phyloP scores from a whole-genome alignment of 164 flowering plant genomes.

The Nymphaea thermarum region DNA sequence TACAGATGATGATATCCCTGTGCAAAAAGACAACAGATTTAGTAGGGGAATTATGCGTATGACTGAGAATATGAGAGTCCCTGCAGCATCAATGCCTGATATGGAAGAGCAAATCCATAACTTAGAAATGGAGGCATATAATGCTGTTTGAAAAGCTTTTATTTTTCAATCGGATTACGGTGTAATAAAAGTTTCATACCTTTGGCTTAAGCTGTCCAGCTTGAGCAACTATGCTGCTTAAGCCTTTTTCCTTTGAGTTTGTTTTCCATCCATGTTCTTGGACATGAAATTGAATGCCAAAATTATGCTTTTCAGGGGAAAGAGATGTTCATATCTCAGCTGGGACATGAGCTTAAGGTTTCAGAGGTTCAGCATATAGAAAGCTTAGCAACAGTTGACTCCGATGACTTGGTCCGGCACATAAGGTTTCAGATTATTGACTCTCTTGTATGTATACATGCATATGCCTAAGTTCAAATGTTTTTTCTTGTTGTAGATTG shows the following conservation, averaged over 20 bases:
- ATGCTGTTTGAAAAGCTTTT: conserved; percentile 27
- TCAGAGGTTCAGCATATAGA: conserved; percentile 30
- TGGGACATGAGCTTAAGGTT: conserved; percentile 31
- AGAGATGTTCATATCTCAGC: conserved; percentile 20
- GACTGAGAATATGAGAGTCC: conserved; percentile 1
- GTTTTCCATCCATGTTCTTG: neutral
- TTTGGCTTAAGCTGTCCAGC: neutral
- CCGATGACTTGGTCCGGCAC: conserved; percentile 18
- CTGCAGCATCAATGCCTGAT: conserved; percentile 6
- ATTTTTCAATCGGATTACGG: conserved; percentile 23
- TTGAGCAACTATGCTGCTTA: neutral
- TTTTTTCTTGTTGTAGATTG: too few relatives aligned
- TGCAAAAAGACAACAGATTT: conserved; percentile 3
- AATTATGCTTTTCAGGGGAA: conserved; percentile 16
- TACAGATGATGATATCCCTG: conserved; percentile 7
- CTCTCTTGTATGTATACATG: neutral
- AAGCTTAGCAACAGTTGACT: conserved; percentile 18
- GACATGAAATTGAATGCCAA: neutral
- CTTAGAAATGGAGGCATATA: conserved; percentile 26
- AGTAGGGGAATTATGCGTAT: neutral
- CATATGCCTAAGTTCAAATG: neutral
- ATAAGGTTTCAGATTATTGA: conserved; percentile 18
- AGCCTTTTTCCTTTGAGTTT: too few relatives aligned
- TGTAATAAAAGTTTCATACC: too few relatives aligned
- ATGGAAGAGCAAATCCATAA: conserved; percentile 17